Base-by-base conservation (phyloP, 208 protist species). In the Herpetomonas samuelpessoai region DNA sequence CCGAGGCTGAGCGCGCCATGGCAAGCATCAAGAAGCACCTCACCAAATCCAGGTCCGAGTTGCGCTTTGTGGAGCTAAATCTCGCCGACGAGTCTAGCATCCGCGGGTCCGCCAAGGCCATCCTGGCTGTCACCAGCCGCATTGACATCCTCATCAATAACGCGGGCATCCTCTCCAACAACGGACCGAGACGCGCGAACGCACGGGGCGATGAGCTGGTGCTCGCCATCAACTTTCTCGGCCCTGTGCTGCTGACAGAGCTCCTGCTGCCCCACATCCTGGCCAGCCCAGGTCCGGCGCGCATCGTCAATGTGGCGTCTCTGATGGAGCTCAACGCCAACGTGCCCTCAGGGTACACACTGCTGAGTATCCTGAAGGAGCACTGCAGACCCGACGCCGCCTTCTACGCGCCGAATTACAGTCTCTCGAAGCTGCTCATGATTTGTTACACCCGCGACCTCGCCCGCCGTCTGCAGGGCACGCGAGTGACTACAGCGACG, bases 81-180 rank as follows among this genome's bases (percentile, higher is more conserved):
- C 56, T 84, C 18, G 68, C 54, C 48, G 74, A 78, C 49, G 74
- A 81, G 48, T 41, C 64, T 18, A 72, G 70, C 60, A 50, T 77
- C 41, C 78, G 70, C 0, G 25, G 48, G 24, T 52, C 65, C 46
- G 78, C 68, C 3, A 59, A 44, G 25, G 35, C n/a, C 1, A 62
- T 81, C n/a, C 45, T 67, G 57, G 22, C 45, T 10, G 6, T 64
- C 50, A 80, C 77, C 2, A 54, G 68, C n/a, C 72, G 71, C 56
- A 68, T 80, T 50, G 65, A 84, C 26, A 10, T 84, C n/a, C 69
- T 84, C 29, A 76, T 83, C 61, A 84, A 84, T 62, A 84, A 80
- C 49, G 73, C 77, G 7, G 73, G 72, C 16, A 68, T 84, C 41
- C 57, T 75, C 44, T 28, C 59, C 24, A 65, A 57, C 25, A 65